Evolutionary conservation across 2,329 filamentous ascomycete species (phyloP).

Genomic region (Zalaria sp.): DNA sequence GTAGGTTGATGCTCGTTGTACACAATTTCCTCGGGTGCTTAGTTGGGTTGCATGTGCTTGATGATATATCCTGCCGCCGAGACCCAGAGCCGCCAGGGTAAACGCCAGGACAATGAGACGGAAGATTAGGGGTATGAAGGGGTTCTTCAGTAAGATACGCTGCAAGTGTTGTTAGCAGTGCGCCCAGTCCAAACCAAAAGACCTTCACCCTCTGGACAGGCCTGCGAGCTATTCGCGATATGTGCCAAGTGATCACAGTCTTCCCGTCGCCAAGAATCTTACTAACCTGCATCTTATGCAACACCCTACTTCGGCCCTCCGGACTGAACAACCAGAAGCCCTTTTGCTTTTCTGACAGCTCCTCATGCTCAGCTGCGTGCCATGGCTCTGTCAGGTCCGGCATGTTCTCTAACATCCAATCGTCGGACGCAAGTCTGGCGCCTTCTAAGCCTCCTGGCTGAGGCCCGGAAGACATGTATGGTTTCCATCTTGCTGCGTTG

Average conservation of each 20-base stretch:
- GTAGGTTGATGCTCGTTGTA: constrained; percentile 50
- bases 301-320: constrained; percentile 35
- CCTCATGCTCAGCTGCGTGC: constrained; percentile 39
- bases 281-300: constrained; percentile 42
- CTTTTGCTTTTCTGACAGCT: constrained; percentile 31
- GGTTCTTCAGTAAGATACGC: constrained; percentile 59
- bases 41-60: constrained; percentile 17
- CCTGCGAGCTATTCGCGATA: no score
- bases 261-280: background rate
- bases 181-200: no score
- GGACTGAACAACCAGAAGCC: constrained; percentile 35
- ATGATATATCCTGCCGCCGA: constrained; percentile 62
- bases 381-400: constrained; percentile 34
- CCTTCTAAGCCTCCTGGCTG: constrained; percentile 15
- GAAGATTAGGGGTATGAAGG: constrained; percentile 73
- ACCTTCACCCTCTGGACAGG: no score
- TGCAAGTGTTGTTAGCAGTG: constrained; percentile 4
- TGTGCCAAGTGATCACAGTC: background rate
- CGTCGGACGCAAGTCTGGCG: constrained; percentile 23
- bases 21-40: constrained; percentile 20
- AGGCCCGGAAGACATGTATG: constrained; percentile 22
- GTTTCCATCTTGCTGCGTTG: constrained; percentile 19
- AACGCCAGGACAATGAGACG: constrained; percentile 72
- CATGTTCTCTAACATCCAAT: constrained; percentile 36
- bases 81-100: constrained; percentile 64